phyloP scores from a whole-genome alignment of 176 grass and related monocot species.

The Rhynchospora pubera region DNA sequence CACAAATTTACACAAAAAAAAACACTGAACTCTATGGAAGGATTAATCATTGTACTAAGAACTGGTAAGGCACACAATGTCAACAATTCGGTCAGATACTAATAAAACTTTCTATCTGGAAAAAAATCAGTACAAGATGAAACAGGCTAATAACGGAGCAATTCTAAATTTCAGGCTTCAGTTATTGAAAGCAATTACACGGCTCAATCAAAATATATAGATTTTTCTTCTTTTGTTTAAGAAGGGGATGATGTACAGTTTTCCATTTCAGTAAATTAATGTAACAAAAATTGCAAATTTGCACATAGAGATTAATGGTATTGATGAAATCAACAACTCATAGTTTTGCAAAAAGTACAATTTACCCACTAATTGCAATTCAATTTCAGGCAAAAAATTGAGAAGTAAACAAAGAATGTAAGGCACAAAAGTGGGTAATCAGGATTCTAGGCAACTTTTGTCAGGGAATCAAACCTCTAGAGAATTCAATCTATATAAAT shows the following conservation, averaged over 20 bases:
- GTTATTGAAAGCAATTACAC: background rate
- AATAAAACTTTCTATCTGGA: background rate
- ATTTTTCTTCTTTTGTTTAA: background rate
- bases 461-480: background rate
- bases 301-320: background rate
- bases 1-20: too few relatives aligned
- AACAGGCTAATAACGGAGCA: background rate
- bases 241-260: background rate
- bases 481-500: background rate
- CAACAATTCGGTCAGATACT: background rate
- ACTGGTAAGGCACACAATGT: background rate
- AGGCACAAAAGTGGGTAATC: background rate
- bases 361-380: background rate
- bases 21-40: too few relatives aligned
- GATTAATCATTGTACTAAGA: background rate
- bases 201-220: background rate
- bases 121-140: background rate
- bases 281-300: background rate
- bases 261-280: background rate
- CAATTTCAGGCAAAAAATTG: background rate
- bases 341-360: background rate
- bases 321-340: background rate
- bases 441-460: background rate
- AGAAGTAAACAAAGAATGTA: background rate
- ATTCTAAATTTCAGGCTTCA: background rate